Conservation (phyloP, 495 filamentous ascomycete genomes). For the Chaetomium cochliodes region DNA sequence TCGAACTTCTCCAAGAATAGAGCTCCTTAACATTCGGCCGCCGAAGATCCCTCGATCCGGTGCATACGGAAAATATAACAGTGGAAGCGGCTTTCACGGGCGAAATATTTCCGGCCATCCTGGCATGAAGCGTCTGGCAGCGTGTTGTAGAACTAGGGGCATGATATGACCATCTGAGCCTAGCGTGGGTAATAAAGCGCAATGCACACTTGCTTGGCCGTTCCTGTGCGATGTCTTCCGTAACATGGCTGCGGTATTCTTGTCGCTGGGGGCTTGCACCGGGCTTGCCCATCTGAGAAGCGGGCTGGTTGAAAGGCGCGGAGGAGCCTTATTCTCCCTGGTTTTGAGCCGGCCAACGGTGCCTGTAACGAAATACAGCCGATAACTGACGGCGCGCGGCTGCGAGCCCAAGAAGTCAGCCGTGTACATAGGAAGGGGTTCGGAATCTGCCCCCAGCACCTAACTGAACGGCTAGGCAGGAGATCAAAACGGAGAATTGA, state of each 20-base stretch:
- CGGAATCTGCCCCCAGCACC: neutral
- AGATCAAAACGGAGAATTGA: neutral
- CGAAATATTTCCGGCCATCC: neutral
- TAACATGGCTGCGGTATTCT: neutral
- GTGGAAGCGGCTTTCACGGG: neutral
- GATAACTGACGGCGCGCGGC: neutral
- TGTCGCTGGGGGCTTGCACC: no score
- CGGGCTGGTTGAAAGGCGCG: neutral
- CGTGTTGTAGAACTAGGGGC: neutral
- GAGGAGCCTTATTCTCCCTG: neutral
- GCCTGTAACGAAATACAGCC: neutral
- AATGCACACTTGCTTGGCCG: neutral
- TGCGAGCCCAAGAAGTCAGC: neutral
- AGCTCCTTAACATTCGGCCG: neutral
- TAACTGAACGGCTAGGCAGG: neutral
- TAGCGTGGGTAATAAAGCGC: neutral
- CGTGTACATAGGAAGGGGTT: neutral
- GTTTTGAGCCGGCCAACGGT: neutral
- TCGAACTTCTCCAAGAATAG: constrained; percentile 4
- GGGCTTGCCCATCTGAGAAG: neutral
- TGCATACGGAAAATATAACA: neutral
- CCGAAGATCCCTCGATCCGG: neutral
- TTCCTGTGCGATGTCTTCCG: neutral
- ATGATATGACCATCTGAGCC: neutral
- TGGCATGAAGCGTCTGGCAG: neutral